Base-by-base conservation (phyloP, 2,329 filamentous ascomycete species). In the Malbranchea zuffiana region DNA sequence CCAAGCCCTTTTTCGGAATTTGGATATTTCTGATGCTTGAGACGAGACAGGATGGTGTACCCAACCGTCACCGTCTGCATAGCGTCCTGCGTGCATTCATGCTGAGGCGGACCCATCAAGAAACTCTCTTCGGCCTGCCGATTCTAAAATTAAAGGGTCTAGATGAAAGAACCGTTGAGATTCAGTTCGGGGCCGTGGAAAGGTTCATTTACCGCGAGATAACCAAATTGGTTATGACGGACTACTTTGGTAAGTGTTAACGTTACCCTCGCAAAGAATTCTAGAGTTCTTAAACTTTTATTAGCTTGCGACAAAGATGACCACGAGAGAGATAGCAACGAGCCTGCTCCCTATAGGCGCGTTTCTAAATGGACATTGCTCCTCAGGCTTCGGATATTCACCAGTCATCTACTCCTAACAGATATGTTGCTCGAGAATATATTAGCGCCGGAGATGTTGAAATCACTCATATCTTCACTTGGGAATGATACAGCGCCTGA, bases 81-180 rank as follows among this genome's bases (percentile, higher is more conserved):
- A 55, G 50, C 16, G 40, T 56, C 3, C 43, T 62, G 3, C 44
- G 50, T 32, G 42, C 48, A 3, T 65, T 72, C 36, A 71, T 77
- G 66, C 61, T 72, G 11, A 61, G 73, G 4, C 62, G 72, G 4
- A 75, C 72, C 0, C 71, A 76, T 50, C 52, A 54, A 1, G 69
- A 73, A 37, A 63, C 52, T 0, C 57, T 78, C 11, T 71, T 78
- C 42, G 61, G 65, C 1, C 55, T 62, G 0, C 68, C 71, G 0
- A 67, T 79, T 1, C 50, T 78, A 11, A 67, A 64, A 6, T 57
- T 78, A 0, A 74, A 74, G 0, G 52, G 55, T 10, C 65, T 74
- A 0, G 55, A 55, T 5, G 59, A 70, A 35, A 50, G 48, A 2
- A 63, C 63, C 0, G 46, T 63, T 3, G 52, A 49, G 43, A 54